phyloP scores from a whole-genome alignment of 2,329 filamentous ascomycete species.

The Zalaria obscura region DNA sequence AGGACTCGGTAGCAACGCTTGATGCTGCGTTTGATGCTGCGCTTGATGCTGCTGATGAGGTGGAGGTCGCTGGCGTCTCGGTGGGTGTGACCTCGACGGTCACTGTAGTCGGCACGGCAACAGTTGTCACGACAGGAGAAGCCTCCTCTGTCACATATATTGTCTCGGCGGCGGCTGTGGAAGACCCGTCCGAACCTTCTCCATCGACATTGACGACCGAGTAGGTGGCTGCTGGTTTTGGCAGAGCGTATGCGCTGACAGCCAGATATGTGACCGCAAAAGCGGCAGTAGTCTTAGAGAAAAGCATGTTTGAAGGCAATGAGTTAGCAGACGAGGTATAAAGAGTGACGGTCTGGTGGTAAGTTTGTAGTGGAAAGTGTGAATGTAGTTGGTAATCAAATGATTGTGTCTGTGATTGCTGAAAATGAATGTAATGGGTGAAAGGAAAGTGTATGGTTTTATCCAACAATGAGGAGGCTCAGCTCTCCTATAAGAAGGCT shows the following conservation, averaged over 20 bases:
- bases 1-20: not conserved
- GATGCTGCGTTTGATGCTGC: not conserved
- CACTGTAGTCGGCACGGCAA: conserved; percentile 1
- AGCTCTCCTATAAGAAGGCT: no score
- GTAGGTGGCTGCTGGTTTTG: conserved; percentile 13
- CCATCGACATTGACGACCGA: conserved; percentile 16
- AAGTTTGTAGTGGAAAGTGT: no score
- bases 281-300: not conserved
- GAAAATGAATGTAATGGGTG: no score
- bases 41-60: not conserved
- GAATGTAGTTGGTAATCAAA: no score
- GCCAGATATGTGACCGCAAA: conserved; percentile 11
- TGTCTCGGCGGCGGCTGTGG: conserved; percentile 2
- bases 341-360: no score
- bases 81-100: conserved; percentile 4
- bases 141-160: conserved; percentile 2
- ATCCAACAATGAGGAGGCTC: no score
- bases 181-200: conserved; percentile 5
- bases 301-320: no score
- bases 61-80: not conserved
- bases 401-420: no score
- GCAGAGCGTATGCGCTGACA: conserved; percentile 12
- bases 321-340: no score
- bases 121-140: not conserved
- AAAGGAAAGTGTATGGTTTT: no score